These are phyloP conservation scores for Neofusicoccum laricinum DNA, from an alignment of 2,329 filamentous ascomycete species.

Conservation along the genomic window DNA sequence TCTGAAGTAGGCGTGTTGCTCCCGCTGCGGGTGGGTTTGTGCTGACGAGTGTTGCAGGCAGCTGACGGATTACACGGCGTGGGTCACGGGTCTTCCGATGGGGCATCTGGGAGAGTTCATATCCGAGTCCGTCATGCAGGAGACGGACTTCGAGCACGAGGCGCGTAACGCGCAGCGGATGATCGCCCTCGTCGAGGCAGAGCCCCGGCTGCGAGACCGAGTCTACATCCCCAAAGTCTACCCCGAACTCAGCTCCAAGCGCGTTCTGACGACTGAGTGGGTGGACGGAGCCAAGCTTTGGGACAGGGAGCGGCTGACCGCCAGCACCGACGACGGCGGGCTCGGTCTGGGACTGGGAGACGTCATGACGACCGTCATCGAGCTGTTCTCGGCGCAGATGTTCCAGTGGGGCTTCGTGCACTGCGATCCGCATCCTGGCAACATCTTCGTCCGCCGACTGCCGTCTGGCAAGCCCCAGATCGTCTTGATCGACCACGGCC, in stretches of 20 bases:
- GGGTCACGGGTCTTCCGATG: constrained; percentile 82
- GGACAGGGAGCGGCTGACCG: constrained; percentile 87
- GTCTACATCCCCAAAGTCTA: constrained; percentile 90
- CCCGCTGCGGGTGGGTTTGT: neutral
- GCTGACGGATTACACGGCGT: constrained; percentile 62
- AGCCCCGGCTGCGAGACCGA: constrained; percentile 71
- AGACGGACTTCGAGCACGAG: constrained; percentile 94
- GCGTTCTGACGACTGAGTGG: constrained; percentile 95
- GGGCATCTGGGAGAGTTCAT: constrained; percentile 91
- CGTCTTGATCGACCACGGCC: constrained; percentile 93
- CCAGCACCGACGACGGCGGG: constrained; percentile 65
- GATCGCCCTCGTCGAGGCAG: constrained; percentile 70
- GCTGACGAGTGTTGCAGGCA: neutral
- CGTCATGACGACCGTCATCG: constrained; percentile 95
- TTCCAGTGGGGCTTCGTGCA: constrained; percentile 96
- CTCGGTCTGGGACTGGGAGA: constrained; percentile 78
- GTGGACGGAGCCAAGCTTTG: constrained; percentile 91
- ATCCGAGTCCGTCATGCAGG: constrained; percentile 82
- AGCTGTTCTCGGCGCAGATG: constrained; percentile 96
- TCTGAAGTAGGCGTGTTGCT: constrained; percentile 63
- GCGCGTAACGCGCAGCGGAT: constrained; percentile 84
- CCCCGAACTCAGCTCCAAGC: constrained; percentile 73
- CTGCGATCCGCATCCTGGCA: constrained; percentile 95
- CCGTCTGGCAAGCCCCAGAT: constrained; percentile 82
- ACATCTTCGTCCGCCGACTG: constrained; percentile 89